Evolutionary conservation across 2,329 filamentous ascomycete genomes (phyloP).

Genomic region (Nothomitra cinnamomea): DNA sequence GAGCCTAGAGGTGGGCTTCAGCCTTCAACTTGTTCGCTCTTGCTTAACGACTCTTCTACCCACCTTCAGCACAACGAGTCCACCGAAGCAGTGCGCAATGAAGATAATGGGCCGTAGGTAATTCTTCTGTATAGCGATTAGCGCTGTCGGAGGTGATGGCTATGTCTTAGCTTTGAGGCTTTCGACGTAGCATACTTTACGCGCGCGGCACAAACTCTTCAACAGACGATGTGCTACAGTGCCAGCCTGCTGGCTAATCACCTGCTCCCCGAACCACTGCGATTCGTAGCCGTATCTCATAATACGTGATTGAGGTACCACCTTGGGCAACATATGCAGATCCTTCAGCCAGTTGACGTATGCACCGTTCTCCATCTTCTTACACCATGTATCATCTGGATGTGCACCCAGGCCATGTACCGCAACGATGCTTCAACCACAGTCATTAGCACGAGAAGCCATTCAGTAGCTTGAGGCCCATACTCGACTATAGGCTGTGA

Average conservation of each 20-base stretch:
- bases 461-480: too few species aligned
- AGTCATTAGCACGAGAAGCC: neutral
- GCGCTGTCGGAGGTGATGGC: neutral
- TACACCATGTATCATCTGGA: neutral
- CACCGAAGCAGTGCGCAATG: slow-evolving; percentile 16
- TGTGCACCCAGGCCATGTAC: neutral
- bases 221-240: neutral
- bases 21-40: neutral
- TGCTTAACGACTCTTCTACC: neutral
- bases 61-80: slow-evolving; percentile 16
- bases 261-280: slow-evolving; percentile 14
- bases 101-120: slow-evolving; percentile 14
- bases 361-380: neutral
- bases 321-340: slow-evolving; percentile 13
- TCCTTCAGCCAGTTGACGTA: slow-evolving; percentile 2
- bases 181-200: neutral
- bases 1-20: slow-evolving; percentile 10
- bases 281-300: slow-evolving; percentile 18
- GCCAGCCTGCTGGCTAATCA: slow-evolving; percentile 11
- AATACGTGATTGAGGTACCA: slow-evolving; percentile 14
- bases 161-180: neutral
- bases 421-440: neutral
- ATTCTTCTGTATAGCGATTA: neutral
- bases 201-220: neutral
- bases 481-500: too few species aligned